These are phyloP conservation scores for Lactuca sativa DNA, from an alignment of 129 eudicot species.

Conservation along the genomic window DNA sequence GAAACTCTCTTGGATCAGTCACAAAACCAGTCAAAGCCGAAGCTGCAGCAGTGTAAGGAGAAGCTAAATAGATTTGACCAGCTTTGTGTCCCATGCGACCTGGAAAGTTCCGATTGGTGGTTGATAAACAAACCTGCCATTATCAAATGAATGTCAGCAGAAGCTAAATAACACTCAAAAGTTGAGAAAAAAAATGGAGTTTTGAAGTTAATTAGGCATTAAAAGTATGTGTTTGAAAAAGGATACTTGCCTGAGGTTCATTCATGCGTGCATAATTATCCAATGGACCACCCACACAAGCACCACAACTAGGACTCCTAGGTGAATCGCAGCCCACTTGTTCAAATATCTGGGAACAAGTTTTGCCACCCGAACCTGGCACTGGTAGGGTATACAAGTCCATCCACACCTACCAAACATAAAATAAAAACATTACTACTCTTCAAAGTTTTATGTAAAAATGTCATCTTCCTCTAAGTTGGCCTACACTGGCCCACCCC, in stretches of 20 bases:
- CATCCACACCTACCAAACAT: constrained; percentile 70
- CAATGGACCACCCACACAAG: constrained; percentile 80
- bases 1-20: constrained; percentile 74
- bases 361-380: constrained; percentile 85
- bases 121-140: constrained; percentile 75
- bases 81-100: constrained; percentile 89
- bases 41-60: constrained; percentile 89
- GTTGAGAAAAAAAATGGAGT: not conserved
- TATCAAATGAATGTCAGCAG: not conserved
- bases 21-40: constrained; percentile 80
- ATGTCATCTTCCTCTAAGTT: too few relatives aligned
- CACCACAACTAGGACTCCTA: constrained; percentile 81
- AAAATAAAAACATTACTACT: not conserved
- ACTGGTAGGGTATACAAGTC: constrained; percentile 70
- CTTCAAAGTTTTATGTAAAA: not conserved
- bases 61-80: constrained; percentile 79
- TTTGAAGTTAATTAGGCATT: not conserved
- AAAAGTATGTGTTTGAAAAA: not conserved
- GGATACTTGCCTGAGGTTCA: constrained; percentile 65
- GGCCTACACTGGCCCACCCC: too few relatives aligned
- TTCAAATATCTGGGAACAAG: constrained; percentile 78
- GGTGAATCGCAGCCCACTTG: constrained; percentile 73
- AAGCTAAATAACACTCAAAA: not conserved
- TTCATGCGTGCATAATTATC: constrained; percentile 88
- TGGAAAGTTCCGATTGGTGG: constrained; percentile 81